A percentile compares a stretch with the other conserved stretches of the same genome.
Conservation (phyloP, 2,329 filamentous ascomycete species). For the Colletotrichum chrysophilum region DNA sequence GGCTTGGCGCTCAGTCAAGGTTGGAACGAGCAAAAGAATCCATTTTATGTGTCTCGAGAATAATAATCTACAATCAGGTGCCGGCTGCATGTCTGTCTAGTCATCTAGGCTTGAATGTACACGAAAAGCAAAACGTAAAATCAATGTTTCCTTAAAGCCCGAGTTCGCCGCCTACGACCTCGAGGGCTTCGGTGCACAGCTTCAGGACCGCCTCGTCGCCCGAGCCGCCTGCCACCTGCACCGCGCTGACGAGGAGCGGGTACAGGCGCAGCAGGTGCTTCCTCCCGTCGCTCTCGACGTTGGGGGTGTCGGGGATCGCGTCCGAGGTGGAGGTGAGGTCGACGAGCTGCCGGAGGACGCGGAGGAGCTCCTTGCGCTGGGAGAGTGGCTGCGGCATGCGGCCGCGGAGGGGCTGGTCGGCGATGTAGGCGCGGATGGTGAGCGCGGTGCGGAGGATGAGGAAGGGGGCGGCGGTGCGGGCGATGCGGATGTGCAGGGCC, state of each 20-base stretch:
- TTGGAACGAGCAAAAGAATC: not conserved
- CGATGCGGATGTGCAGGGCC: constrained; percentile 62
- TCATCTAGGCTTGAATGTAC: not conserved
- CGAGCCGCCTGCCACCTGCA: constrained; percentile 58
- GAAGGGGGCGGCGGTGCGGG: constrained; percentile 78
- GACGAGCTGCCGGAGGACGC: constrained; percentile 71
- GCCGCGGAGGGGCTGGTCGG: constrained; percentile 89
- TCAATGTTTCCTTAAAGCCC: constrained; percentile 32
- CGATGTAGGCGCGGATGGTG: constrained; percentile 82
- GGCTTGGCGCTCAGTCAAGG: not conserved
- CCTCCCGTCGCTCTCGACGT: constrained; percentile 61
- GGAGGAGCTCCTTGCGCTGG: constrained; percentile 79
- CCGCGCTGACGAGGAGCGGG: constrained; percentile 72
- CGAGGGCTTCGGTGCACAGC: constrained; percentile 64
- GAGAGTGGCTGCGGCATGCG: constrained; percentile 86
- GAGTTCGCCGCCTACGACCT: constrained; percentile 65
- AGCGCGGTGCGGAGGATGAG: constrained; percentile 83
- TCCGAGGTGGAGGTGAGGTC: constrained; percentile 71
- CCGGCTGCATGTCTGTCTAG: not conserved
- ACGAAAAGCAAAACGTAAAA: not conserved
- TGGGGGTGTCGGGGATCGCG: constrained; percentile 65
- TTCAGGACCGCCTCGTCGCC: constrained; percentile 66
- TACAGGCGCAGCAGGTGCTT: constrained; percentile 85
- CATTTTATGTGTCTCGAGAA: not conserved
- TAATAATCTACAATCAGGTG: not conserved